Base-by-base conservation (phyloP, 148 eudicot genomes). In the Vaccinium corymbosum region DNA sequence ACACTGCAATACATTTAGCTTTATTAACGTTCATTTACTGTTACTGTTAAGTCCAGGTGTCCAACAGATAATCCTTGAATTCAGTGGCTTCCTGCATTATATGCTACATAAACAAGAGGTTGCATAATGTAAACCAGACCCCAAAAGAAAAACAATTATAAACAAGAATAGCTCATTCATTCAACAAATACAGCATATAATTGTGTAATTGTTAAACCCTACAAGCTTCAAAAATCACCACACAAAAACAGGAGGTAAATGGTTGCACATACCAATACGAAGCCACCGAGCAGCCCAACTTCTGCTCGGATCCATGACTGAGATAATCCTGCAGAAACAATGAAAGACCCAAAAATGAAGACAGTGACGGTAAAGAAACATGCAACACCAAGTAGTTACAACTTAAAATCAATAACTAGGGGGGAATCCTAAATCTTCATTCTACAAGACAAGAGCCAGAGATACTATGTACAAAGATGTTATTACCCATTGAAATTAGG, bases 251-350 rank as follows among this genome's bases (percentile, higher is more conserved):
- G 59, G 32, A 76, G 17, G 35, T 64, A 17, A 78, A 77, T n/a
- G 19, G 20, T 51, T 25, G 7, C n/a, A 48, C 83, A 20, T 94
- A 93, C 98, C 98, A 84, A 94, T 91, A 70, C 98, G 93, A 84
- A 95, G 95, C 98, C 98, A 95, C 49, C 96, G 90, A 86, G 96
- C 98, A 92, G 98, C 96, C 98, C 98, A 95, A 74, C 98, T 95
- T 81, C 96, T 83, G 70, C 76, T 86, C 25, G 98, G 98, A 88
- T 95, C 98, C 98, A 93, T 95, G 80, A 93, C 98, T 13, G 98
- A 95, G 79, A 94, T 95, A 25, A 95, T 82, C 87, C 97, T 95
- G 84, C n/a, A 84, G 66, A 64, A 68, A 82, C 32, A 70, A 71
- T 4, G 25, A 27, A 80, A 35, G 22, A 35, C 25, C 61, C 59